Conservation (phyloP, 2,329 filamentous ascomycete genomes). For the Trichoderma cornu-damae region DNA sequence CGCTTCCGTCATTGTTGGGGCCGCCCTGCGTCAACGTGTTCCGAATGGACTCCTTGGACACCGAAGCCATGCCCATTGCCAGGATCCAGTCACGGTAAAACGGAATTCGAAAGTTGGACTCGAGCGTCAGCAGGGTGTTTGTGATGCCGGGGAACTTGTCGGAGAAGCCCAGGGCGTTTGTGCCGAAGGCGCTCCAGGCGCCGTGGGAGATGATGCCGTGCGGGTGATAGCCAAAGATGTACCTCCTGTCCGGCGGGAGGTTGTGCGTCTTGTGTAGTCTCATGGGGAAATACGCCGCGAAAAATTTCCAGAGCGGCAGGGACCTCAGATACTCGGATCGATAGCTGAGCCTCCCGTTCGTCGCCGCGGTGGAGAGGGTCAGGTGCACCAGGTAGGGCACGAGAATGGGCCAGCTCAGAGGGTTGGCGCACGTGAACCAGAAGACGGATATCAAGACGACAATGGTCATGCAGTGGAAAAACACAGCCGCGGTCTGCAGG, state of each 20-base stretch:
- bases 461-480: conserved; percentile 68
- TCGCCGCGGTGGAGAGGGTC: conserved; percentile 70
- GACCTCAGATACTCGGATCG: conserved; percentile 71
- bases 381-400: conserved; percentile 78
- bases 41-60: conserved; percentile 86
- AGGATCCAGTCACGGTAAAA: conserved; percentile 94
- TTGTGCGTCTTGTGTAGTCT: conserved; percentile 77
- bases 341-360: conserved; percentile 67
- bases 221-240: conserved; percentile 95
- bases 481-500: conserved; percentile 71
- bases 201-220: conserved; percentile 97
- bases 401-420: conserved; percentile 78
- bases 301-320: conserved; percentile 76
- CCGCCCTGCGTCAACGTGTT: conserved; percentile 81
- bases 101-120: conserved; percentile 90
- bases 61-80: conserved; percentile 78
- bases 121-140: conserved; percentile 88
- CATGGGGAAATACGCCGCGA: conserved; percentile 89
- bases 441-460: conserved; percentile 70
- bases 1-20: conserved; percentile 73
- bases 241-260: conserved; percentile 77
- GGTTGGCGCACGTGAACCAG: conserved; percentile 87
- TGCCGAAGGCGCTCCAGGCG: conserved; percentile 87
- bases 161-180: conserved; percentile 80
- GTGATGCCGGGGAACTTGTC: conserved; percentile 91